Percentiles rank a stretch among this genome's conserved stretches.
These are phyloP conservation scores for Suhomyces faveliae DNA, from an alignment of 805 yeast species.

Conservation along the genomic window DNA sequence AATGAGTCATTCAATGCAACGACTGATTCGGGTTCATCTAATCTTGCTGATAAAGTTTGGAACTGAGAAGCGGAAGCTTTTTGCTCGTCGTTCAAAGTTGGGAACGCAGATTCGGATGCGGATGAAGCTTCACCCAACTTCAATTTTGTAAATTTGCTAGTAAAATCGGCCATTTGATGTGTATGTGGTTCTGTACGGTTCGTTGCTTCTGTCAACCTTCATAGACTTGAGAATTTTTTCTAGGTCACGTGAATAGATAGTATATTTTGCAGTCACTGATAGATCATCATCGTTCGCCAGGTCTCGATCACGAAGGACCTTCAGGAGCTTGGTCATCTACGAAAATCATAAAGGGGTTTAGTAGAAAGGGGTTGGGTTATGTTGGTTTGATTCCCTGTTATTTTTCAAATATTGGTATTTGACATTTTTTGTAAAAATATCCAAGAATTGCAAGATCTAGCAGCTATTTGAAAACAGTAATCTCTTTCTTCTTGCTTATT, in stretches of 20 bases:
- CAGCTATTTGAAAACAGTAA: too few relatives aligned
- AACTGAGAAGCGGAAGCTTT: conserved; percentile 77
- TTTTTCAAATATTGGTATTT: too few relatives aligned
- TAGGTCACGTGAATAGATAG: not conserved
- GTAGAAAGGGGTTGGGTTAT: too few relatives aligned
- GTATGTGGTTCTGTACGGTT: not conserved
- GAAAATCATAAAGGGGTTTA: too few relatives aligned
- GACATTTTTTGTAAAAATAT: too few relatives aligned
- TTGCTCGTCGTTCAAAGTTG: conserved; percentile 45
- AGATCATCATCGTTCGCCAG: too few relatives aligned
- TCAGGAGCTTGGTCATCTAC: too few relatives aligned
- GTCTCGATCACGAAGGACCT: too few relatives aligned
- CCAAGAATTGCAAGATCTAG: too few relatives aligned
- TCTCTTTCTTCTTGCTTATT: too few relatives aligned
- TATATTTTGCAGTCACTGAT: not conserved
- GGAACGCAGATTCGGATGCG: conserved; percentile 22
- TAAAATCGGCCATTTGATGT: conserved; percentile 29
- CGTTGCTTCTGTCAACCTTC: not conserved
- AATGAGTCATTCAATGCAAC: conserved; percentile 63
- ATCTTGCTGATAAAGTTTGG: conserved; percentile 64
- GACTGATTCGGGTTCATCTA: conserved; percentile 46
- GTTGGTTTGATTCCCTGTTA: too few relatives aligned
- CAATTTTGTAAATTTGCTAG: conserved; percentile 28
- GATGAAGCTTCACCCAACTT: conserved; percentile 26
- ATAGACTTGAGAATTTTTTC: conserved; percentile 1